Percentiles rank a stretch among this genome's conserved stretches.
Conservation (phyloP, 2,329 filamentous ascomycete genomes). For the Colletotrichum aenigma region DNA sequence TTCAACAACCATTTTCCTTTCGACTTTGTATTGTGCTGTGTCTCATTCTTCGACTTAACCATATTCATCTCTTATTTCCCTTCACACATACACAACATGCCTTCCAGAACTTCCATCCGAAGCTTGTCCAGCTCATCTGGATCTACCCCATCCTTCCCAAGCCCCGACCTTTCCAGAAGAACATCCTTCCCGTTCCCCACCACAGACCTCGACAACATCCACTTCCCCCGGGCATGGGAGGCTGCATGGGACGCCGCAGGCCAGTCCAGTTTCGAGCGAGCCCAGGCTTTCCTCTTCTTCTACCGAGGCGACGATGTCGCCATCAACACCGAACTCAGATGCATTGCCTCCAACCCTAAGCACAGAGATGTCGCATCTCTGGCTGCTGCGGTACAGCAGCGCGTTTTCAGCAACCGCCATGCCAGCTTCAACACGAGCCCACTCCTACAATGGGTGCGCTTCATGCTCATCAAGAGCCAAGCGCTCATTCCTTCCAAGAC, state of each 20-base stretch:
- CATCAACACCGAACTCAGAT: slow-evolving; percentile 26
- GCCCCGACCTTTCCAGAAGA: background rate
- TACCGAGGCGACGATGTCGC: slow-evolving; percentile 28
- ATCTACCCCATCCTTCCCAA: rapidly evolving
- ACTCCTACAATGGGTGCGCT: slow-evolving; percentile 34
- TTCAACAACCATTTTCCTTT: rapidly evolving
- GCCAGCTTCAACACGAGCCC: slow-evolving; percentile 31
- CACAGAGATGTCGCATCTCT: slow-evolving; percentile 21
- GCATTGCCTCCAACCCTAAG: slow-evolving; percentile 29
- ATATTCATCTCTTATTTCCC: background rate
- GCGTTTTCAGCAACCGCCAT: slow-evolving; percentile 32
- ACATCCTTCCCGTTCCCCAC: background rate
- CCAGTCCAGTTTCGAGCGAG: slow-evolving; percentile 29
- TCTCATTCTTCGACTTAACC: background rate
- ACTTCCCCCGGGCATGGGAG: background rate
- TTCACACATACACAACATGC: background rate
- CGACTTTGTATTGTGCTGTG: rapidly evolving
- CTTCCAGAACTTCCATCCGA: background rate
- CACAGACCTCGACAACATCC: background rate
- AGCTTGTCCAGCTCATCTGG: background rate
- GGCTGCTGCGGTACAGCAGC: slow-evolving; percentile 29
- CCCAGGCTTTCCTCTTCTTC: slow-evolving; percentile 34
- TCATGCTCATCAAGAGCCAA: background rate
- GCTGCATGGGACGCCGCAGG: background rate
- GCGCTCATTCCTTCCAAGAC: background rate